phyloP scores from a whole-genome alignment of 768 basidiomycete genomes.

The Amanita muscaria region DNA sequence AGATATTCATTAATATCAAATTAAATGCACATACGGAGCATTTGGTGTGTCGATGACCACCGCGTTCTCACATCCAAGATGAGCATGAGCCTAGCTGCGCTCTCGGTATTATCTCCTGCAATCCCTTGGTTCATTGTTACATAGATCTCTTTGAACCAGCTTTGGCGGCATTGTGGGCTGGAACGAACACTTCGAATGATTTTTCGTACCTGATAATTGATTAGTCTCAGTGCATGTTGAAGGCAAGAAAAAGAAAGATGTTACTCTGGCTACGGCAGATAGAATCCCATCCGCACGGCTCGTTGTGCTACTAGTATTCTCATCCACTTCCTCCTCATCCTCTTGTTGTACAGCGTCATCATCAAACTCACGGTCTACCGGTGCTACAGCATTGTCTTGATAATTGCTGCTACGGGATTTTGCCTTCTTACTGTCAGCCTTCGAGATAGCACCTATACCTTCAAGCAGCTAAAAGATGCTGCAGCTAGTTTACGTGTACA shows the following conservation, averaged over 20 bases:
- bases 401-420: constrained; percentile 3
- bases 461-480: too few relatives aligned
- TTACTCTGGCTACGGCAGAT: too few relatives aligned
- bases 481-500: too few relatives aligned
- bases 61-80: constrained; percentile 25
- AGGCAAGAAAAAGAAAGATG: too few relatives aligned
- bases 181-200: constrained; percentile 12
- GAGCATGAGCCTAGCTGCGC: constrained; percentile 17
- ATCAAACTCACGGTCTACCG: constrained; percentile 5
- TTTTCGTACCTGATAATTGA: constrained; percentile 10
- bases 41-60: too few relatives aligned
- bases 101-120: too few relatives aligned
- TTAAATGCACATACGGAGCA: too few relatives aligned
- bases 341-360: too few relatives aligned
- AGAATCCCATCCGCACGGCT: too few relatives aligned
- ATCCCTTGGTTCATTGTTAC: too few relatives aligned
- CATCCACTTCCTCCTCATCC: constrained; percentile 3
- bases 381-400: constrained; percentile 5
- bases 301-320: not conserved
- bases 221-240: not conserved
- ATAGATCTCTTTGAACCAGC: constrained; percentile 10
- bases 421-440: not conserved
- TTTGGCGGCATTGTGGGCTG: constrained; percentile 13
- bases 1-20: too few relatives aligned
- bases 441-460: constrained; percentile 7